Base-by-base conservation (phyloP, 2,329 filamentous ascomycete species). In the Penicillium sumatraense region DNA sequence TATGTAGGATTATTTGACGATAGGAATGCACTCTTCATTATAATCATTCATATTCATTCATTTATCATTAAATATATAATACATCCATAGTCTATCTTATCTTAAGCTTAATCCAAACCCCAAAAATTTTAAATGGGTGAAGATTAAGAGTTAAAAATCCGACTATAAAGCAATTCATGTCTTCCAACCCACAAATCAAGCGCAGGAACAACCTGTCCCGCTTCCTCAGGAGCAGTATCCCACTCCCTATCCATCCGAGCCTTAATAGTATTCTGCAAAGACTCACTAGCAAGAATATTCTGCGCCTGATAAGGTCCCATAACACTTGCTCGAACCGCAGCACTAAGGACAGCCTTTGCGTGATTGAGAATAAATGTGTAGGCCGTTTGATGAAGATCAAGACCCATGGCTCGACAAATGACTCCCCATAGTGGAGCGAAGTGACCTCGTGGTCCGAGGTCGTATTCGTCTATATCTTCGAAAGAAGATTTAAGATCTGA, bases 71-170 rank as follows among this genome's bases (percentile, higher is more conserved):
- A n/a, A n/a, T n/a, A n/a, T n/a, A n/a, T n/a, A n/a, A n/a, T n/a
- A n/a, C n/a, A n/a, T n/a, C n/a, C n/a, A n/a, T n/a, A n/a, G n/a
- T n/a, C n/a, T n/a, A n/a, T n/a, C n/a, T n/a, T n/a, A n/a, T n/a
- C n/a, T n/a, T n/a, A n/a, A n/a, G n/a, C n/a, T n/a, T n/a, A n/a
- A n/a, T n/a, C n/a, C n/a, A n/a, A n/a, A n/a, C n/a, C n/a, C n/a
- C n/a, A n/a, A n/a, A n/a, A n/a, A n/a, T n/a, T n/a, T n/a, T n/a
- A n/a, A n/a, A n/a, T n/a, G n/a, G n/a, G n/a, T n/a, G n/a, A n/a
- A n/a, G n/a, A n/a, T n/a, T 64, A 87, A 48, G 85, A 87, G 72
- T 88, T 88, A 70, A 88, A 88, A 53, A 88, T 88, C 57, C 86
- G 77, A 64, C 84, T 86, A 69, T 88, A 88, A 36, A 88, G 71